phyloP scores from a whole-genome alignment of 305 asterid species.

The Stenogyne calaminthoides region DNA sequence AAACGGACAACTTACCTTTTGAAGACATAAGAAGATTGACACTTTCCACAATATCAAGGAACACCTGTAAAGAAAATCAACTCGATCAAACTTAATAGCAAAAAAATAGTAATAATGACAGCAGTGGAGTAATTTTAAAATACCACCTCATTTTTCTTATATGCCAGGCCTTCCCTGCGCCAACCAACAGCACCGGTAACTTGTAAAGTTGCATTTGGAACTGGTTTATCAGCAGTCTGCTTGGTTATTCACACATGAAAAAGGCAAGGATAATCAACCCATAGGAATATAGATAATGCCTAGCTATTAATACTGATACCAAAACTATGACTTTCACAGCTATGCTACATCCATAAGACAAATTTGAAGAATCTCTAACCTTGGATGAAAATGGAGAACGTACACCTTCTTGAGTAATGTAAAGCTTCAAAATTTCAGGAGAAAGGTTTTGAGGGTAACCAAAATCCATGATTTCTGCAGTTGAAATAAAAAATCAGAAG shows the following conservation, averaged over 20 bases:
- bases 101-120: background rate
- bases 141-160: conserved; percentile 94
- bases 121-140: conserved; percentile 21
- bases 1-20: conserved; percentile 55
- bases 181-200: conserved; percentile 99
- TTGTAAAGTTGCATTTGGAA: conserved; percentile 98
- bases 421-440: conserved; percentile 97
- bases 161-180: conserved; percentile 97
- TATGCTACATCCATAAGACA: conserved; percentile 25
- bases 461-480: conserved; percentile 97
- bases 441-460: conserved; percentile 99
- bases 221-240: conserved; percentile 90
- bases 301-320: background rate
- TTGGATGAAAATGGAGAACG: conserved; percentile 98
- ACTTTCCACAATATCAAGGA: conserved; percentile 97
- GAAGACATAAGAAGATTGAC: conserved; percentile 99
- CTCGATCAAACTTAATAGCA: conserved; percentile 21
- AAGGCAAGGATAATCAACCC: conserved; percentile 31
- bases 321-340: conserved; percentile 17
- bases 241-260: conserved; percentile 26
- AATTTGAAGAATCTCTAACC: conserved; percentile 48
- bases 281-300: conserved; percentile 14
- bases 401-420: conserved; percentile 98
- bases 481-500: conserved; percentile 28
- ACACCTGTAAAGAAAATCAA: conserved; percentile 58